Evolutionary conservation across 75 land plant genomes (phyloP), one percentile per base, ranked within the genome.

Genomic region (Cunninghamia lanceolata): DNA sequence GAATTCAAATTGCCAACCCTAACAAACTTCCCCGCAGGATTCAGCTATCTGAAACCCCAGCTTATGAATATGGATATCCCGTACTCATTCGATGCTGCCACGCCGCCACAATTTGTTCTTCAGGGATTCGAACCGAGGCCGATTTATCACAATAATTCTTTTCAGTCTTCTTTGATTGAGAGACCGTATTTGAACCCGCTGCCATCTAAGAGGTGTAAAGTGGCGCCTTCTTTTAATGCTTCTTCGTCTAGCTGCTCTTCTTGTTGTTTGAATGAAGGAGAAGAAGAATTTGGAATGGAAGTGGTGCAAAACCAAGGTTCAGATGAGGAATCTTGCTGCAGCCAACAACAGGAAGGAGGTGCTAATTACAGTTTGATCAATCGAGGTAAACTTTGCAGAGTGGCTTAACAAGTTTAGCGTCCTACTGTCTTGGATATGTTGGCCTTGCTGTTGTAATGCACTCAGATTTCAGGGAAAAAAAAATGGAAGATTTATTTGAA

Each of bases 371-470:
- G 75, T 34, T 73, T 13, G 75, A 15, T 73, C 34, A 38, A 73
- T 73, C 36, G 36, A 34, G 16, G n/a, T 14, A 73, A 73, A 34
- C 75, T 34, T 38, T 73, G 75, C 16, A 73, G 10, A 73, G 75
- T 73, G 3, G 75, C 75, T 73, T 73, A 13, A n/a, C 34, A 70
- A 70, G 25, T 56, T 56, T 96, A 96, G 82, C 94, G 21, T 56
- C 25, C 15, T 17, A 3, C 2, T 52, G 16, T 11, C 16, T 52
- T 52, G 16, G 53, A 15, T 52, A 4, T 56, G 63, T 19, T 56
- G 63, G 6, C 25, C 25, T 56, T 56, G 7, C 25, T 56, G 63
- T 56, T 56, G 63, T 56, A 4, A 19, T 19, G 63, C 63, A 56
- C 63, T 56, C 25, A 21, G 63, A 4, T 21, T 50, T 50, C 53